Conservation (phyloP, 108 stramenopile genomes). For the Bacterosira constricta region DNA sequence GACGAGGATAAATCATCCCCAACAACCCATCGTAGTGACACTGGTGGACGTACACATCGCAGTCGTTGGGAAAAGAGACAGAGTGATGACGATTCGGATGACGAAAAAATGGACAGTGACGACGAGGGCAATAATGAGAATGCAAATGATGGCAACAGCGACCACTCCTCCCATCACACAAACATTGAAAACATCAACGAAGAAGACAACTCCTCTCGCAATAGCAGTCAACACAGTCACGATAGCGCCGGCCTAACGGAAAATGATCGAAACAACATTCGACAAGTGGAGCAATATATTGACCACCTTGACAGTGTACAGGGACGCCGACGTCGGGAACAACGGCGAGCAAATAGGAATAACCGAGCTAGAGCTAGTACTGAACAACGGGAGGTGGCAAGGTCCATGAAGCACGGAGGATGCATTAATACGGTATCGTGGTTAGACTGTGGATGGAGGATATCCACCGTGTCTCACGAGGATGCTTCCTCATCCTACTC, state of each 20-base stretch:
- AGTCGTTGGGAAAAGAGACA: background rate
- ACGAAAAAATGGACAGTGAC: too few species aligned
- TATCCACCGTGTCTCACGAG: constrained; percentile 53
- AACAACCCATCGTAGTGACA: background rate
- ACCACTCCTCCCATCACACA: too few species aligned
- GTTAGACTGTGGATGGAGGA: constrained; percentile 74
- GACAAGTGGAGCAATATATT: too few species aligned
- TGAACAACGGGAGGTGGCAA: constrained; percentile 26
- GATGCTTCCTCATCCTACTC: constrained; percentile 40
- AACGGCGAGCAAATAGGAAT: background rate
- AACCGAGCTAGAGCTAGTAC: too few species aligned
- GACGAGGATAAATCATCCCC: constrained; percentile 9
- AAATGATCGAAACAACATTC: background rate
- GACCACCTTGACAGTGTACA: background rate
- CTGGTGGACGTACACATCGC: background rate
- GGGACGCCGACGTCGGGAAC: background rate
- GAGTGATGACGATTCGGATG: background rate
- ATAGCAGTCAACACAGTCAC: background rate
- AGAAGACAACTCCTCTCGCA: background rate
- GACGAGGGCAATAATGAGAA: too few species aligned
- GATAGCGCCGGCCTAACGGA: background rate
- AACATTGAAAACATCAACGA: too few species aligned
- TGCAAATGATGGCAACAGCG: too few species aligned
- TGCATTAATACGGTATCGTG: constrained; percentile 89
- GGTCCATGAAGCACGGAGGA: constrained; percentile 72